Conservation (phyloP, 257 asterid genomes). For the Handroanthus guayacan region DNA sequence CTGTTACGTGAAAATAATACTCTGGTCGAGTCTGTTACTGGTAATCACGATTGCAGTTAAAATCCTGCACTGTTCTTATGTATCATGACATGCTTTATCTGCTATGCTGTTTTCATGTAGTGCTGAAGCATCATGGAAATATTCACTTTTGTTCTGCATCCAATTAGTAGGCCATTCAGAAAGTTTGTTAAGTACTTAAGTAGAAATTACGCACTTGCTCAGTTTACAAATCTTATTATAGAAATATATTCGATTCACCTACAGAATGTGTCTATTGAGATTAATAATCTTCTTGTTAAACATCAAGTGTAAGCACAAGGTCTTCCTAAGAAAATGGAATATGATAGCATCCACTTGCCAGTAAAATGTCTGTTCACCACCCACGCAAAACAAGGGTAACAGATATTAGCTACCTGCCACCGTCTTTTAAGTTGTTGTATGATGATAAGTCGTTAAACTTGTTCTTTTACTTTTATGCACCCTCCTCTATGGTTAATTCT, state of each 20-base stretch:
- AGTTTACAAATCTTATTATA: background rate
- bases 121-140: background rate
- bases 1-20: background rate
- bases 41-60: background rate
- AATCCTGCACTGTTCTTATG: slow-evolving; percentile 21
- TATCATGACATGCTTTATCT: slow-evolving; percentile 16
- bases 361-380: background rate
- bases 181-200: too few relatives aligned
- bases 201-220: background rate
- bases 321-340: background rate
- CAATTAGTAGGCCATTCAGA: background rate
- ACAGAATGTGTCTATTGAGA: background rate
- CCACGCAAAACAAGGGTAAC: background rate
- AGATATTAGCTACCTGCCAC: background rate
- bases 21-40: background rate
- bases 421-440: background rate
- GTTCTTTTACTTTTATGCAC: background rate
- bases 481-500: background rate
- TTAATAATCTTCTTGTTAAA: background rate
- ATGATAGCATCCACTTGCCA: background rate
- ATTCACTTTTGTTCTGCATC: too few relatives aligned
- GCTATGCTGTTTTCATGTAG: slow-evolving; percentile 2
- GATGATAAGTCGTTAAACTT: background rate
- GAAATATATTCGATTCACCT: background rate
- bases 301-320: background rate